A percentile compares a stretch with the other conserved stretches of the same genome.
Evolutionary conservation across 257 asterid species (phyloP).

Genomic region (Solanum virginianum): DNA sequence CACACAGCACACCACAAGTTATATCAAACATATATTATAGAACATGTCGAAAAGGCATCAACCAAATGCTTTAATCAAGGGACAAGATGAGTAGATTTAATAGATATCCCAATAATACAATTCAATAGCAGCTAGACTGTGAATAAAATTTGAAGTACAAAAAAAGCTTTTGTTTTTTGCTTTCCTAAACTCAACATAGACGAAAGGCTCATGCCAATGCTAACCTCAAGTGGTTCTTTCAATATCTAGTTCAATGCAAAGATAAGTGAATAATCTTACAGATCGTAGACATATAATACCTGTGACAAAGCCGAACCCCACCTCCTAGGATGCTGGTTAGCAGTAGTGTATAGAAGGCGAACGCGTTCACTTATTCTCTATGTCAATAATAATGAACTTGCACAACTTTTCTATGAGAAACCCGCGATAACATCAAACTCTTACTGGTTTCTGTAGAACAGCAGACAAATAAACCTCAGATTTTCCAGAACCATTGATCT

Average conservation of each 20-base stretch:
- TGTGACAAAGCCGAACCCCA: neutral
- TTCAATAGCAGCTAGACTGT: neutral
- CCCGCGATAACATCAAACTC: neutral
- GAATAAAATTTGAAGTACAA: neutral
- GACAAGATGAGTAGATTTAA: neutral
- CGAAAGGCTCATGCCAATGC: neutral
- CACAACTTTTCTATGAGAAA: neutral
- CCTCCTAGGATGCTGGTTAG: neutral
- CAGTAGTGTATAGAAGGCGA: neutral
- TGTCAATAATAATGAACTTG: neutral
- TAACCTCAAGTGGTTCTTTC: neutral
- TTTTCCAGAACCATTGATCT: slow-evolving; percentile 10
- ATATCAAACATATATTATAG: neutral
- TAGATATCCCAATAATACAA: neutral
- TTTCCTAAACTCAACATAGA: neutral
- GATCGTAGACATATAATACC: neutral
- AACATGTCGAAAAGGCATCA: neutral
- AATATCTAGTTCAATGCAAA: neutral
- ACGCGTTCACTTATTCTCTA: neutral
- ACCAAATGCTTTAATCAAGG: neutral
- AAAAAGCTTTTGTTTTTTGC: neutral
- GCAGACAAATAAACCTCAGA: slow-evolving; percentile 25
- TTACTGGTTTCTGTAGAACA: slow-evolving; percentile 25
- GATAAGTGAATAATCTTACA: neutral
- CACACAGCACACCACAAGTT: neutral